Evolutionary conservation across 2,329 filamentous ascomycete genomes (phyloP), one percentile per base, ranked within the genome.

Genomic region (Leptosphaerulina australis): DNA sequence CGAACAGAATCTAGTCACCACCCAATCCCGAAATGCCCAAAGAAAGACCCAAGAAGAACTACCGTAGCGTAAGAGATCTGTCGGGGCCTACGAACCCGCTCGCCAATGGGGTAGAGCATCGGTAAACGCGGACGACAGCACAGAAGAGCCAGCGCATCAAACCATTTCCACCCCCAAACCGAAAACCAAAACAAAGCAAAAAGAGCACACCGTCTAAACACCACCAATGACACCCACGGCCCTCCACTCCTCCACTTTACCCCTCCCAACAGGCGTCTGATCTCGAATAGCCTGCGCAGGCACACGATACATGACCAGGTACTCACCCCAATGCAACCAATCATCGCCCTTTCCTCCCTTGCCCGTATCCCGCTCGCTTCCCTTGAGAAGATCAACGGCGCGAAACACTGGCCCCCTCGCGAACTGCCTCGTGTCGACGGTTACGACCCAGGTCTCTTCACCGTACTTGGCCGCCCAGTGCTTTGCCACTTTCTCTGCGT

Each of bases 261-360:
- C 59, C 50, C 52, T 58, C 3, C 50, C 59, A 21, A 70, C 47
- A 7, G 56, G 55, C 35, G 59, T 70, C 60, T 71, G 54, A 31
- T 63, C 62, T 10, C 65, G 48, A 34, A 71, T 62, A 8, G 69
- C 69, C 57, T 70, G 62, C 9, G 61, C 48, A 4, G 68, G 67
- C 30, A 72, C 66, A 5, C 63, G 56, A 60, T 72, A 70, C 67
- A 68, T 63, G 28, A 70, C 55, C 21, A 72, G 35, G 51, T 72
- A 72, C 56, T 72, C 69, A 0, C 68, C 67, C 47, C 62, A 55
- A 58, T 72, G 69, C 44, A 71, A 30, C 58, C 61, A 67, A 21
- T 44, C 47, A 28, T 56, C 45, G 24, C 24, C 24, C 15, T 29
- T 47, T 8, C 40, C 55, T 40, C 17, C 31, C 21, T 10, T 48